Evolutionary conservation across 2,329 filamentous ascomycete genomes (phyloP).

Genomic region (Penicillium nordicum): DNA sequence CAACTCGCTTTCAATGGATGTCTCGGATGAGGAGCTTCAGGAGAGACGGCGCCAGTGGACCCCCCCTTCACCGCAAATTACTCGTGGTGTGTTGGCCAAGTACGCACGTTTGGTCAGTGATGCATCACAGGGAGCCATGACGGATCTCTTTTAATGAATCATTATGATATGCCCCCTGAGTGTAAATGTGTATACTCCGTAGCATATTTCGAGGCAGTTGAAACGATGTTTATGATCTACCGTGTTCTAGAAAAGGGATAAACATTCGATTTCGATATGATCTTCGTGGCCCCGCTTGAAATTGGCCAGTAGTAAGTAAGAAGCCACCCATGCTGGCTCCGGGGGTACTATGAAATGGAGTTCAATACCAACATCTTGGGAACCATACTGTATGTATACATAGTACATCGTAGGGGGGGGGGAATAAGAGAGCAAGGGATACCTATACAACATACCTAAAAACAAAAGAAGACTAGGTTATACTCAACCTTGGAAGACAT

Average conservation of each 20-base stretch:
- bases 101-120: conserved; percentile 85
- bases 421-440: neutral
- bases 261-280: conserved; percentile 2
- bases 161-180: neutral
- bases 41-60: conserved; percentile 65
- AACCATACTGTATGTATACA: neutral
- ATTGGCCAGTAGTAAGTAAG: neutral
- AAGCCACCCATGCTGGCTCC: neutral
- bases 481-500: neutral
- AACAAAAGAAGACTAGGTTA: neutral
- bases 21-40: conserved; percentile 68
- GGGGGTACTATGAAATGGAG: neutral
- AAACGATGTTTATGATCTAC: conserved; percentile 4
- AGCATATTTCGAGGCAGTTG: neutral
- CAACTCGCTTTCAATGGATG: conserved; percentile 69
- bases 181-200: neutral
- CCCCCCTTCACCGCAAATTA: conserved; percentile 67
- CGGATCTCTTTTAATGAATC: conserved; percentile 58
- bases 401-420: neutral
- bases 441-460: no score
- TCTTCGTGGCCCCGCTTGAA: conserved; percentile 2
- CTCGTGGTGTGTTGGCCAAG: conserved; percentile 81
- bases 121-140: conserved; percentile 87
- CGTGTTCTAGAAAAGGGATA: neutral
- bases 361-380: neutral